Conservation (phyloP, 2,329 filamentous ascomycete species). For the Dothidotthia symphoricarpi region DNA sequence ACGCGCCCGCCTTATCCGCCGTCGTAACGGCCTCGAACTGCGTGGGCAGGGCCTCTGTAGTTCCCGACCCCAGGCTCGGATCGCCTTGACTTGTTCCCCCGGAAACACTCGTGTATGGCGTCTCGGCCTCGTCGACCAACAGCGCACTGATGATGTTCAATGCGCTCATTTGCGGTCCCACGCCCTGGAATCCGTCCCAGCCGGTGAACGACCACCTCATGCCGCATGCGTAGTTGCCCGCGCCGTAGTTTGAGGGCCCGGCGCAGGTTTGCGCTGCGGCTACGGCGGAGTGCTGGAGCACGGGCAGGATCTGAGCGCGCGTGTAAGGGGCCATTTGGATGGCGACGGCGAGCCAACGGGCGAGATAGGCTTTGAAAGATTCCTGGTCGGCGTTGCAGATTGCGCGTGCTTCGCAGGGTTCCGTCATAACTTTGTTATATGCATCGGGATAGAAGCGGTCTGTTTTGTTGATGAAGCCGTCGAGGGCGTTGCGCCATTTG, state of each 20-base stretch:
- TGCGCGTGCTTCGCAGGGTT: constrained; percentile 42
- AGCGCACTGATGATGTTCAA: constrained; percentile 53
- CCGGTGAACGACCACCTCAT: constrained; percentile 43
- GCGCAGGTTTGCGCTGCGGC: constrained; percentile 57
- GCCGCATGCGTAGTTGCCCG: constrained; percentile 41
- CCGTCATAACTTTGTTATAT: constrained; percentile 43
- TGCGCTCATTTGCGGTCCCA: constrained; percentile 59
- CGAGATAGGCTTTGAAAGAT: constrained; percentile 48
- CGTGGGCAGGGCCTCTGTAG: constrained; percentile 17
- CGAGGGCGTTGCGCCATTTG: constrained; percentile 32
- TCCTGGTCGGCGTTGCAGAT: constrained; percentile 48
- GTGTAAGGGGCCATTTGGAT: constrained; percentile 60
- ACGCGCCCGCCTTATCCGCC: constrained; percentile 46
- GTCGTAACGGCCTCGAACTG: constrained; percentile 28
- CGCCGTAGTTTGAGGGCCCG: constrained; percentile 43
- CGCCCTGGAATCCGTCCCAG: constrained; percentile 51
- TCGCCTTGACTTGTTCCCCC: constrained; percentile 54
- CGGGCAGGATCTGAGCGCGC: constrained; percentile 50
- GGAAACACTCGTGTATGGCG: constrained; percentile 49
- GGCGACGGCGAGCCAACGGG: constrained; percentile 54
- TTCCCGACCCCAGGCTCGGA: constrained; percentile 40
- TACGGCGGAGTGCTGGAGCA: constrained; percentile 53
- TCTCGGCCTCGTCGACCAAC: constrained; percentile 40
- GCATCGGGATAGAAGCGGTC: constrained; percentile 42
- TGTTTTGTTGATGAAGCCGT: constrained; percentile 32